These are phyloP conservation scores for Yamadazyma sp. DNA, from an alignment of 805 yeast genomes.

Conservation along the genomic window DNA sequence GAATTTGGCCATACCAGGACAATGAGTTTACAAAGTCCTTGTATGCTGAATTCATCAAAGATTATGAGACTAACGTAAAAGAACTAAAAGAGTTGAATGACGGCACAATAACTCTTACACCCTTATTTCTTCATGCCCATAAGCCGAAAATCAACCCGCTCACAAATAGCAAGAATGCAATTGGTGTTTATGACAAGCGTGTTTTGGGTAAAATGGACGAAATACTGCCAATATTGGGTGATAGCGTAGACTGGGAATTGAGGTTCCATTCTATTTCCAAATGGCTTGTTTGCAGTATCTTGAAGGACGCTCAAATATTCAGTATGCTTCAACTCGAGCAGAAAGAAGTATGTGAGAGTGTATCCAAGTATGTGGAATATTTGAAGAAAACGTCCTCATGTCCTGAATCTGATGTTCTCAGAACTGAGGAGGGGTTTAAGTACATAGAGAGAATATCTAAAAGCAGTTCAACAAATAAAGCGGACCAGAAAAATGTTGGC, in stretches of 20 bases:
- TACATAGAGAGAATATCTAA: no score
- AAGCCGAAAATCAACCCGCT: slow-evolving; percentile 34
- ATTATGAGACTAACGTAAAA: slow-evolving; percentile 1
- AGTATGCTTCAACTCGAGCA: slow-evolving; percentile 3
- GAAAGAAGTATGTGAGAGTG: slow-evolving; percentile 5
- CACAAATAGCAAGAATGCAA: slow-evolving; percentile 18
- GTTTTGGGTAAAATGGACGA: slow-evolving; percentile 23
- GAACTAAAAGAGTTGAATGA: slow-evolving; percentile 8
- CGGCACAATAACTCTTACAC: slow-evolving; percentile 21
- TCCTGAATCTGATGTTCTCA: background rate
- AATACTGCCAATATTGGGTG: slow-evolving; percentile 8
- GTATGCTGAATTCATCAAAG: slow-evolving; percentile 18
- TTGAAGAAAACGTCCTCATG: slow-evolving; percentile 3
- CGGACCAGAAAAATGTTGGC: no score
- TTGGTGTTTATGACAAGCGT: slow-evolving; percentile 23
- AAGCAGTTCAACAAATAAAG: no score
- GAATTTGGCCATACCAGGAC: slow-evolving; percentile 32
- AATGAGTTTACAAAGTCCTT: slow-evolving; percentile 26
- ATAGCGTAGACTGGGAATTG: slow-evolving; percentile 34
- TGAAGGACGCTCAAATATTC: slow-evolving; percentile 9
- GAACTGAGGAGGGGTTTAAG: background rate
- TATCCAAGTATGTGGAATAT: slow-evolving; percentile 8
- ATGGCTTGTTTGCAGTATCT: slow-evolving; percentile 31
- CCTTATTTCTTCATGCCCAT: slow-evolving; percentile 32
- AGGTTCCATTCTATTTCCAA: slow-evolving; percentile 31